These are phyloP conservation scores for Pichia exigua DNA, from an alignment of 805 yeast species.

Conservation along the genomic window DNA sequence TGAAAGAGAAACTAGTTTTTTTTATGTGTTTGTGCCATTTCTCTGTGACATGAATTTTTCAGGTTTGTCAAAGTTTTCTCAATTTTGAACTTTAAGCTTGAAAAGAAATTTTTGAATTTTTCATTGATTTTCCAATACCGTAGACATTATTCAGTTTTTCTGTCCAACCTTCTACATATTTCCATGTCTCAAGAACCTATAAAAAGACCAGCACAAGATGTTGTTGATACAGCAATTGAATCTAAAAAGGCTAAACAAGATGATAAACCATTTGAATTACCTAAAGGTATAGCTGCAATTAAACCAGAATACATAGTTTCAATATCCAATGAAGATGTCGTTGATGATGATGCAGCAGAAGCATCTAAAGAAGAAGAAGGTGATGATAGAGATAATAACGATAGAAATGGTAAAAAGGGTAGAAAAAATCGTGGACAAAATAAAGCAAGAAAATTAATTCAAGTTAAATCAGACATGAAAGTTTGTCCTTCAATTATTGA, in stretches of 20 bases:
- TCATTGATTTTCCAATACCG: not conserved
- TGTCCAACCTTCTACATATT: not conserved
- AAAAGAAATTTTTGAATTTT: too few relatives aligned
- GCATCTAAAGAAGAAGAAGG: slow-evolving; percentile 18
- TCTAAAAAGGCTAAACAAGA: slow-evolving; percentile 5
- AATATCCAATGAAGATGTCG: slow-evolving; percentile 8
- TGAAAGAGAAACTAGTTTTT: too few relatives aligned
- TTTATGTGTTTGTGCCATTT: too few relatives aligned
- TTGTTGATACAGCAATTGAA: slow-evolving; percentile 1
- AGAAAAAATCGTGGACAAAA: slow-evolving; percentile 67
- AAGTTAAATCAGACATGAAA: slow-evolving; percentile 52
- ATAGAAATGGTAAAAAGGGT: slow-evolving; percentile 31
- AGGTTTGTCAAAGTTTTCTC: too few relatives aligned
- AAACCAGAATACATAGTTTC: slow-evolving; percentile 59
- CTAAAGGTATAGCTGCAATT: slow-evolving; percentile 63
- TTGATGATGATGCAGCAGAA: slow-evolving; percentile 43
- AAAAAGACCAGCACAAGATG: slow-evolving; percentile 15
- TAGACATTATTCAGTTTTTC: not conserved
- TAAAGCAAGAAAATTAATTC: slow-evolving; percentile 70
- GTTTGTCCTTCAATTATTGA: slow-evolving; percentile 60
- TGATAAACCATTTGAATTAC: not conserved
- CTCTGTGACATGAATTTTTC: too few relatives aligned
- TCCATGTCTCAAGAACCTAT: slow-evolving; percentile 2
- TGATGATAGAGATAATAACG: slow-evolving; percentile 11
- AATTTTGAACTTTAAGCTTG: too few relatives aligned